phyloP scores from a whole-genome alignment of 345 rosid genomes.

The Lenwebbia sp. region DNA sequence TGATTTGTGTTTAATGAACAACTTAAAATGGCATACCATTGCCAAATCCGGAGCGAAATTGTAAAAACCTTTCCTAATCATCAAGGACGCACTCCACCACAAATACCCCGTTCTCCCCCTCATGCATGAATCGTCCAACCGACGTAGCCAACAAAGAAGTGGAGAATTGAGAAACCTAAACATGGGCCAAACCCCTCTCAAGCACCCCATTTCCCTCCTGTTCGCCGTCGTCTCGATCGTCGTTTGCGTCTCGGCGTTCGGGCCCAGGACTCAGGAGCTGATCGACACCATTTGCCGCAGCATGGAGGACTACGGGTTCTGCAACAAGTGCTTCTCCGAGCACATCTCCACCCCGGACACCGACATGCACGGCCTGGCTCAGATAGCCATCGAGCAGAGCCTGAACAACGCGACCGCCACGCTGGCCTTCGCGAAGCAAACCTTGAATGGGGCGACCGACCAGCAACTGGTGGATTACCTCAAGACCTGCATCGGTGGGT shows the following conservation, averaged over 20 bases:
- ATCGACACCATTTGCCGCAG: background rate
- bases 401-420: background rate
- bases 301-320: constrained; percentile 1
- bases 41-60: background rate
- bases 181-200: background rate
- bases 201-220: background rate
- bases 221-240: too few relatives aligned
- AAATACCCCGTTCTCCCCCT: background rate
- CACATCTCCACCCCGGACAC: background rate
- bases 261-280: background rate
- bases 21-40: background rate
- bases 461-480: background rate
- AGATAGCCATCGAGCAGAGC: background rate
- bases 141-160: background rate
- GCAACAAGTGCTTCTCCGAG: background rate
- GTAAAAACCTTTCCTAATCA: background rate
- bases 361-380: background rate
- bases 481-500: background rate
- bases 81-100: background rate
- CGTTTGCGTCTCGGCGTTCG: background rate
- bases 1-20: background rate
- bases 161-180: background rate
- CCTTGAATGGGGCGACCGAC: background rate
- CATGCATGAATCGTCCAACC: background rate
- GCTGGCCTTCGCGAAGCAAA: background rate